Conservation (phyloP, 2,329 filamentous ascomycete genomes). For the Pestalotiopsis sp. region DNA sequence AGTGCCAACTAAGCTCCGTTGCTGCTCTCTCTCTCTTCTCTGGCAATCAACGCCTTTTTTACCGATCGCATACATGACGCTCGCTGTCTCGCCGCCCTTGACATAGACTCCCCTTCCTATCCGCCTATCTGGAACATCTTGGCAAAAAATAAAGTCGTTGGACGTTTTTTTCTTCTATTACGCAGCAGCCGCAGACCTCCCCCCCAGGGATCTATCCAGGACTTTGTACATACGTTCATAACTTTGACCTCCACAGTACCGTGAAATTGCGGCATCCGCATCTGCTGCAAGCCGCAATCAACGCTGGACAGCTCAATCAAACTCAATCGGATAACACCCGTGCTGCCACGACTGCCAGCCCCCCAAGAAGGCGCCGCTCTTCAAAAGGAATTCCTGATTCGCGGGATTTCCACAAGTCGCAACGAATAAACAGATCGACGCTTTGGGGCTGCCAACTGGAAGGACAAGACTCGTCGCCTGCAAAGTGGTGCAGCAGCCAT, state of each 20-base stretch:
- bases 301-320: constrained; percentile 8
- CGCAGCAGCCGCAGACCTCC: no score
- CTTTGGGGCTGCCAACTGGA: neutral
- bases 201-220: neutral
- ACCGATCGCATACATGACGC: neutral
- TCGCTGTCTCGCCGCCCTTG: neutral
- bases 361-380: neutral
- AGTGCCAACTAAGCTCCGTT: neutral
- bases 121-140: neutral
- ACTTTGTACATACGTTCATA: neutral
- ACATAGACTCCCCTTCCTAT: neutral
- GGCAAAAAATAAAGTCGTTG: neutral
- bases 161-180: neutral
- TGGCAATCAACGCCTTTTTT: neutral
- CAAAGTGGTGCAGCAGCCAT: constrained; percentile 2
- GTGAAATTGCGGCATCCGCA: neutral
- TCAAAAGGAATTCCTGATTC: neutral
- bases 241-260: neutral
- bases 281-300: neutral
- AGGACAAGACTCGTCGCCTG: neutral
- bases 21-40: neutral
- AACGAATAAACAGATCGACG: neutral
- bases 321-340: constrained; percentile 5
- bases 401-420: neutral
- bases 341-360: neutral